phyloP scores from a whole-genome alignment of 73 alveolate genomes.

The Symbiodinium natans region DNA sequence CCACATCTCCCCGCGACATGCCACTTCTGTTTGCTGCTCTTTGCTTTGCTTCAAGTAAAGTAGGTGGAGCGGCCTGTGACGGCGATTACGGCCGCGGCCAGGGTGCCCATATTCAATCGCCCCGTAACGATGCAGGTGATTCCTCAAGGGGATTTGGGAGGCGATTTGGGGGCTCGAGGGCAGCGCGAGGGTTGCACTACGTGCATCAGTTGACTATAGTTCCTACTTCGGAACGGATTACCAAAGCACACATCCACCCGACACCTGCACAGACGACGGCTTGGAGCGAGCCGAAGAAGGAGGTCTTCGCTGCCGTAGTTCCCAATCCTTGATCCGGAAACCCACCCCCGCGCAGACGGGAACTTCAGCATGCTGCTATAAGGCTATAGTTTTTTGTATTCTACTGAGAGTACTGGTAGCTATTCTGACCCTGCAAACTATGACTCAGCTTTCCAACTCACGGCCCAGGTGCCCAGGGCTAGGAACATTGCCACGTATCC shows the following conservation, averaged over 20 bases:
- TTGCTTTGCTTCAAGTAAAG: too few relatives aligned
- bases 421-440: too few relatives aligned
- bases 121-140: slow-evolving; percentile 70
- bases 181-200: background rate
- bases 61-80: slow-evolving; percentile 30
- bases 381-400: too few relatives aligned
- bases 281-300: slow-evolving; percentile 87
- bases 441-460: too few relatives aligned
- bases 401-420: too few relatives aligned
- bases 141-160: background rate
- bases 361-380: too few relatives aligned
- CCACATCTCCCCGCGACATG: too few relatives aligned
- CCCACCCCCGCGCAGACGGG: too few relatives aligned
- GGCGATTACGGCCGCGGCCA: slow-evolving; percentile 82
- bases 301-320: slow-evolving; percentile 89
- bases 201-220: background rate
- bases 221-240: background rate
- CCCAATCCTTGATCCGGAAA: slow-evolving; percentile 47
- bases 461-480: slow-evolving; percentile 42
- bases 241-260: background rate
- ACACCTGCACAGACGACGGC: slow-evolving; percentile 90
- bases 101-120: slow-evolving; percentile 72
- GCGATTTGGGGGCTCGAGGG: background rate
- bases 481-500: slow-evolving; percentile 84
- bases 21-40: too few relatives aligned